Evolutionary conservation across 257 asterid genomes (phyloP).

Genomic region (Plantago elongata): DNA sequence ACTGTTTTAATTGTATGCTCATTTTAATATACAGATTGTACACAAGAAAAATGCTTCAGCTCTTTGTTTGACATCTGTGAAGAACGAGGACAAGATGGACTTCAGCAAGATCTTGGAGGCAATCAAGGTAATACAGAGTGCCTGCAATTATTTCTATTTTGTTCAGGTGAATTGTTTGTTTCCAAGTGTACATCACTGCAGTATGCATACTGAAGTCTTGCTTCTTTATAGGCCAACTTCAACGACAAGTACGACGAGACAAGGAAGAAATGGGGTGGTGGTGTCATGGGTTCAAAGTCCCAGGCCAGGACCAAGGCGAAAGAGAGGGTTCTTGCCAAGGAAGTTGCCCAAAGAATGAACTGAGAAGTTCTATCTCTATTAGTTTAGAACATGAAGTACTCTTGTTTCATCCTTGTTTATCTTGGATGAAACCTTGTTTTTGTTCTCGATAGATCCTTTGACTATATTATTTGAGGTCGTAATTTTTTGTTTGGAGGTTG

Average conservation of each 20-base stretch:
- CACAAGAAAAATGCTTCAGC: slow-evolving; percentile 49
- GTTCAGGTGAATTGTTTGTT: not conserved
- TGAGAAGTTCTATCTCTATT: slow-evolving; percentile 6
- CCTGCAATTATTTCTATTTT: not conserved
- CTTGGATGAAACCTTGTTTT: not conserved
- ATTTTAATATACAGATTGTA: slow-evolving; percentile 30
- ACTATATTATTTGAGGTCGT: too few relatives aligned
- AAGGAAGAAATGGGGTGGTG: slow-evolving; percentile 56
- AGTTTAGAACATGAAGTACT: slow-evolving; percentile 4
- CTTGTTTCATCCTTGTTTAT: slow-evolving; percentile 4
- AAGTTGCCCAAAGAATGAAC: slow-evolving; percentile 40
- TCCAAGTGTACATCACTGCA: not conserved
- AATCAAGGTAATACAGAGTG: slow-evolving; percentile 29
- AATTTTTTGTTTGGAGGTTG: too few relatives aligned
- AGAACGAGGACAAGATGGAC: slow-evolving; percentile 48
- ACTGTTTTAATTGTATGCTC: not conserved
- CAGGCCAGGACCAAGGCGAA: slow-evolving; percentile 42
- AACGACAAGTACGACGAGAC: slow-evolving; percentile 42
- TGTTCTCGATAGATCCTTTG: too few relatives aligned
- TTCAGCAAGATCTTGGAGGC: slow-evolving; percentile 50
- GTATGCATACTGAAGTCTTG: not conserved
- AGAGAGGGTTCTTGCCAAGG: slow-evolving; percentile 38
- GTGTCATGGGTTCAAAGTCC: slow-evolving; percentile 52
- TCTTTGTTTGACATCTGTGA: slow-evolving; percentile 49
- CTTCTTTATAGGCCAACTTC: slow-evolving; percentile 38